A percentile compares a stretch with the other conserved stretches of the same genome.
Conservation (phyloP, 1,139 yeast genomes). For the Yamadazyma pseudoaaseri region DNA sequence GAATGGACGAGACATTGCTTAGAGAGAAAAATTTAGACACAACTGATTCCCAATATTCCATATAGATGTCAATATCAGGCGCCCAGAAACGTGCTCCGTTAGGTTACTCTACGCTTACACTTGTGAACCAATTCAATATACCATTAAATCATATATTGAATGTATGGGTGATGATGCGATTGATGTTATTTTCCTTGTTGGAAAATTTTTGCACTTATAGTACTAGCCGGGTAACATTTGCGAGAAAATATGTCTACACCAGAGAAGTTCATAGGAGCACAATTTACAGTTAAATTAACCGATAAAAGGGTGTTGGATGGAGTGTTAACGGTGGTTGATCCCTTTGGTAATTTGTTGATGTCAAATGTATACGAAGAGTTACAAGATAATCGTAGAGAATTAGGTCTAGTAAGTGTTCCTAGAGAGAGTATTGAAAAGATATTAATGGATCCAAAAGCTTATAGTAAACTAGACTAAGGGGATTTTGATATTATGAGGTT, state of each 20-base stretch:
- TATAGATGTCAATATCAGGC: conserved; percentile 50
- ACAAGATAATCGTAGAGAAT: conserved; percentile 30
- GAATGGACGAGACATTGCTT: too few species aligned
- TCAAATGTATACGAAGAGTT: conserved; percentile 37
- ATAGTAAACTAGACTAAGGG: neutral
- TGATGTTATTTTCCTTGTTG: conserved; percentile 32
- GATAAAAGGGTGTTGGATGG: conserved; percentile 40
- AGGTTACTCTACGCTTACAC: conserved; percentile 43
- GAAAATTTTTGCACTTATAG: conserved; percentile 6
- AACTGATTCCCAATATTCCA: conserved; percentile 59
- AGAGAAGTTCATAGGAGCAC: conserved; percentile 32
- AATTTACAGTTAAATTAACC: conserved; percentile 25
- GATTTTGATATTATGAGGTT: too few species aligned
- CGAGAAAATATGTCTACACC: conserved; percentile 14
- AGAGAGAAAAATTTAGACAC: conserved; percentile 42
- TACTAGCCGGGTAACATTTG: conserved; percentile 1
- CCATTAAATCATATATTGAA: conserved; percentile 1
- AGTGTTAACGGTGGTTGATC: conserved; percentile 42
- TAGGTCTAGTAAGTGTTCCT: conserved; percentile 50
- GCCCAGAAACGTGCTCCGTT: conserved; percentile 58
- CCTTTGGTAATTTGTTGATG: conserved; percentile 44
- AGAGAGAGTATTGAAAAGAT: conserved; percentile 28
- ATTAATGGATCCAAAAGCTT: conserved; percentile 21
- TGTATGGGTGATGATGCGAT: conserved; percentile 45
- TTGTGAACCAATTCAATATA: conserved; percentile 21